These are phyloP conservation scores for Penstemon barbatus DNA, from an alignment of 257 asterid species.

Conservation along the genomic window DNA sequence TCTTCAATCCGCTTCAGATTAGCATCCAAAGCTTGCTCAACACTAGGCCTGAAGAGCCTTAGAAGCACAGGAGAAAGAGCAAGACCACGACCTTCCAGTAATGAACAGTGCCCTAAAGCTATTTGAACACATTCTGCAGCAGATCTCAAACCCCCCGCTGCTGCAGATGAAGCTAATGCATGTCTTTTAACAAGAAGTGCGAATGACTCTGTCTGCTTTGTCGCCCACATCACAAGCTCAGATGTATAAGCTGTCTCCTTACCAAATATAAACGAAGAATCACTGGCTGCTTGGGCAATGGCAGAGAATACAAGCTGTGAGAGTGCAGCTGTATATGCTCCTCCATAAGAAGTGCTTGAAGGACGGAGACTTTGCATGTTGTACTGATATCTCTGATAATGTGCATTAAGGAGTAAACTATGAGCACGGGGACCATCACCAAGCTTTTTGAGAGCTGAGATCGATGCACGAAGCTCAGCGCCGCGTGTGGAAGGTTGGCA, in stretches of 20 bases:
- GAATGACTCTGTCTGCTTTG: conserved; percentile 87
- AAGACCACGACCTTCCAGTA: conserved; percentile 94
- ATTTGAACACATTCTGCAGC: conserved; percentile 99
- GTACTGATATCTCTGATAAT: conserved; percentile 88
- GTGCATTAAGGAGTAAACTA: conserved; percentile 85
- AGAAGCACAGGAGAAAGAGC: conserved; percentile 92
- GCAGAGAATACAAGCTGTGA: conserved; percentile 96
- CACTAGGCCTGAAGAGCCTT: conserved; percentile 92
- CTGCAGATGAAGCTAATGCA: conserved; percentile 96
- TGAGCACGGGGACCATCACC: conserved; percentile 99
- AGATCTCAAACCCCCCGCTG: conserved; percentile 98
- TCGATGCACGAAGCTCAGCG: conserved; percentile 91
- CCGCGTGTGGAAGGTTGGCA: conserved; percentile 98
- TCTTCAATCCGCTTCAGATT: conserved; percentile 95
- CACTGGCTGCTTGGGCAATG: conserved; percentile 94
- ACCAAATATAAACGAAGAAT: conserved; percentile 81
- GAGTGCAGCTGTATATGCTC: conserved; percentile 96
- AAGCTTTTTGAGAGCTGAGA: conserved; percentile 86
- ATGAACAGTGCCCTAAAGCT: conserved; percentile 93
- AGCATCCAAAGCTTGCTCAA: conserved; percentile 97
- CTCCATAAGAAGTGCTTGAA: conserved; percentile 94
- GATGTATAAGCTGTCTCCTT: conserved; percentile 90
- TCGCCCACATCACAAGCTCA: conserved; percentile 98
- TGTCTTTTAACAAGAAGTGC: conserved; percentile 90
- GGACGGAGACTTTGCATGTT: conserved; percentile 95